These are phyloP conservation scores for Elsinoe ampelina DNA, from an alignment of 2,329 filamentous ascomycete genomes.

Conservation along the genomic window DNA sequence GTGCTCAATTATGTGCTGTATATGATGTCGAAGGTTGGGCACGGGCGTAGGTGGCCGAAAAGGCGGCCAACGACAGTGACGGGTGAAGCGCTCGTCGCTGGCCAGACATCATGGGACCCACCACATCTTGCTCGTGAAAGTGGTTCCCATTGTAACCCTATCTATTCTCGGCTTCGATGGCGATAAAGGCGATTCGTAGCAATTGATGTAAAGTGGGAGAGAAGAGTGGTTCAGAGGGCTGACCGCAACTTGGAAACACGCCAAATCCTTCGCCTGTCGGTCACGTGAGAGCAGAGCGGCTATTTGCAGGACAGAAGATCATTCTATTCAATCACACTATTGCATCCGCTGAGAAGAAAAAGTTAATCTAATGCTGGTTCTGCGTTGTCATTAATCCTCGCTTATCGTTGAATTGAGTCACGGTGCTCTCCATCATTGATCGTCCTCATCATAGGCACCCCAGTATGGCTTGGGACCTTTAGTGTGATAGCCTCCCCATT, in stretches of 20 bases:
- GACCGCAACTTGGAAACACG: conserved; percentile 7
- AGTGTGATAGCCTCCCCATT: conserved; percentile 3
- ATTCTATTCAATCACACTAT: conserved; percentile 1
- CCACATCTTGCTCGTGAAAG: not conserved
- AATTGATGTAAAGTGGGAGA: not conserved
- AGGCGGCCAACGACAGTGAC: not conserved
- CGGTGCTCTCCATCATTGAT: not conserved
- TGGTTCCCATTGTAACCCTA: not conserved
- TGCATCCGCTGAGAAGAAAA: not conserved
- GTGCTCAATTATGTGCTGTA: not conserved
- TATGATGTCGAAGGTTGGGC: not conserved
- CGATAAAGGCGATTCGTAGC: not conserved
- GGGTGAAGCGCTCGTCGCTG: not conserved
- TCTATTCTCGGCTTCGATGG: not conserved
- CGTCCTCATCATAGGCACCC: conserved; percentile 7
- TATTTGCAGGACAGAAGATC: conserved; percentile 7
- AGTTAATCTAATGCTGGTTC: conserved; percentile 1
- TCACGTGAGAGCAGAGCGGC: conserved; percentile 3
- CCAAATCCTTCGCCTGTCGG: conserved; percentile 3
- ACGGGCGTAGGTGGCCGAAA: not conserved
- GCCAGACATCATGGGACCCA: not conserved
- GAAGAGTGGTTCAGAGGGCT: not conserved
- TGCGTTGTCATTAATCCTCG: not conserved
- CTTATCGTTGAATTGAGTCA: not conserved
- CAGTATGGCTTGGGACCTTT: conserved; percentile 2